A percentile compares a stretch with the other conserved stretches of the same genome.
Evolutionary conservation across 2,329 filamentous ascomycete genomes (phyloP).

Genomic region (Exophiala oligosperma): DNA sequence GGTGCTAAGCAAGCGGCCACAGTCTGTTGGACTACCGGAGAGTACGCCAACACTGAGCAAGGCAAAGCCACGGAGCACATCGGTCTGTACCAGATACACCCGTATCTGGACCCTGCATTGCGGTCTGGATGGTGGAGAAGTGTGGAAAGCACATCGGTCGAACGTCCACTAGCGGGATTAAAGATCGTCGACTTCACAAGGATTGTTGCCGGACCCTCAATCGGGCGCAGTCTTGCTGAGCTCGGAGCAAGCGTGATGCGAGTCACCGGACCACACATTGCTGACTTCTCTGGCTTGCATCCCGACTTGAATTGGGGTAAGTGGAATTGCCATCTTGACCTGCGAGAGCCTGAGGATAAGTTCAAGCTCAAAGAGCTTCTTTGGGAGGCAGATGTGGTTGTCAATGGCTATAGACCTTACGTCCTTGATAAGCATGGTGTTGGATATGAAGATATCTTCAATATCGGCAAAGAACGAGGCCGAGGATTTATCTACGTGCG

Average conservation of each 20-base stretch:
- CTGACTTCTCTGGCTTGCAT: slow-evolving; percentile 60
- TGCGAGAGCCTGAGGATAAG: slow-evolving; percentile 43
- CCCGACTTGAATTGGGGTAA: slow-evolving; percentile 73
- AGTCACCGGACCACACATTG: slow-evolving; percentile 43
- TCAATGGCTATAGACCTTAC: slow-evolving; percentile 53
- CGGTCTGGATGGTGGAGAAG: slow-evolving; percentile 10
- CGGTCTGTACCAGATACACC: slow-evolving; percentile 40
- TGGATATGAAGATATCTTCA: slow-evolving; percentile 42
- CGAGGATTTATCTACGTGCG: slow-evolving; percentile 49
- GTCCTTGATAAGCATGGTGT: slow-evolving; percentile 61
- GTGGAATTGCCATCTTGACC: slow-evolving; percentile 60
- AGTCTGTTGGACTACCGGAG: slow-evolving; percentile 38
- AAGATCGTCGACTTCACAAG: slow-evolving; percentile 51
- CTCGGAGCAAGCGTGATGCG: slow-evolving; percentile 49
- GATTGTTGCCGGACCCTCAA: slow-evolving; percentile 46
- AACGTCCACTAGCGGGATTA: slow-evolving; percentile 45
- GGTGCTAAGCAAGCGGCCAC: slow-evolving; percentile 41
- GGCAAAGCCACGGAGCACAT: slow-evolving; percentile 43
- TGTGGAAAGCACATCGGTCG: slow-evolving; percentile 29
- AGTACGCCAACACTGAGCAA: slow-evolving; percentile 40
- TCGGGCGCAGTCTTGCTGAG: slow-evolving; percentile 43
- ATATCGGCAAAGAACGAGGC: slow-evolving; percentile 40
- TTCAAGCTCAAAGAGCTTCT: slow-evolving; percentile 44
- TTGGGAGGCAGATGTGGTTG: slow-evolving; percentile 52
- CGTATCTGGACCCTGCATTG: slow-evolving; percentile 10